Evolutionary conservation across 805 yeast genomes (phyloP), one percentile per base, ranked within the genome.

Genomic region (Geotrichum ghanense): DNA sequence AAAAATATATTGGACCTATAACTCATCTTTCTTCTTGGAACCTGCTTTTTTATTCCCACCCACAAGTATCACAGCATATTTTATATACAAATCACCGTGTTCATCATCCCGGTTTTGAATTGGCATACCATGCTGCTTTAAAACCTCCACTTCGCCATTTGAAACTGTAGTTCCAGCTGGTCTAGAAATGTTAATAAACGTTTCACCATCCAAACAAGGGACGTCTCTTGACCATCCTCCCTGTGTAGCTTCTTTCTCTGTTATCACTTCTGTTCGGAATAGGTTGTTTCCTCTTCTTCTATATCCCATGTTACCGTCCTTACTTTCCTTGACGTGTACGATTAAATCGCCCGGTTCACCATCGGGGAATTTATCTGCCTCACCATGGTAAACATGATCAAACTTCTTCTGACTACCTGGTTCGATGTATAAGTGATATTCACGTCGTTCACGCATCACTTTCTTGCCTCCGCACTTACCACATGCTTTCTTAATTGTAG

Each of bases 41-140:
- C 14, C 3, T 2, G 48, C 22, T 10, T n/a, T 22, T 16, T 40
- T 44, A 22, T 41, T 45, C 2, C 53, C 54, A 17, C 56, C 57
- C 19, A 67, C 63, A 35, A 53, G 22, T 14, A 68, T 52, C 4
- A 70, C 69, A 34, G 56, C 60, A 51, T 69, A 70, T 43, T 71
- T 71, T 20, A 77, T 63, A 54, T 63, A 74, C 49, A 77, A 64
- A 50, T 76, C 77, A 25, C 81, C 75, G 47, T 47, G 56, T 66
- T 67, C 73, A 43, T 72, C 78, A 20, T 67, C 67, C 34, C 71
- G 71, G 37, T 66, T 71, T 21, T 57, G 53, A 3, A 70, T 51
- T 2, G 97, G 97, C 97, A 92, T 87, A 21, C 98, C 98, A 56
- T 75, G 80, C 4, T 84, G 88, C 51, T 70, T 66, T 26, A 90